Evolutionary conservation across 805 yeast species (phyloP), one percentile per base, ranked within the genome.

Genomic region (Kregervanrija pseudodelftensis): DNA sequence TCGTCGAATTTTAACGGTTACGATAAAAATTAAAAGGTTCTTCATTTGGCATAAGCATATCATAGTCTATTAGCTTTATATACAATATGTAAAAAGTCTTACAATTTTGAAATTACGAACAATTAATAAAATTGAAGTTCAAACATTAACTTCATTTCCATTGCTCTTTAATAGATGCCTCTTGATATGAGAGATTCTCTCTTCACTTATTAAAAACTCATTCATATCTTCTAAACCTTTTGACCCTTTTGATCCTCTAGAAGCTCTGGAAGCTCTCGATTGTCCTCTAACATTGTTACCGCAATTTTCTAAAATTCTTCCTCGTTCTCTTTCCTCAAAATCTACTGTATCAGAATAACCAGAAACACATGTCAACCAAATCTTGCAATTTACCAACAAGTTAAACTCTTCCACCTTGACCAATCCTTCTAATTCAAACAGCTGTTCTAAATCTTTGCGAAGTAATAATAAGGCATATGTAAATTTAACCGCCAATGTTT

Each of bases 391-490:
- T 12, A 64, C 63, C 30, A 66, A 49, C 11, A 65, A 32, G 44
- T 66, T 64, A 28, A 55, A 52, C 9, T 58, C 60, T 34, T 64
- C 68, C 8, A 61, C 54, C 33, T 56, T 53, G 15, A 52, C 49
- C 40, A 64, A 46, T 2, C 60, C 55, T 36, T 61, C 63, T 22
- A 50, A 47, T 40, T 63, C 66, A 45, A 61, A 60, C 17, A 66
- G 43, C 50, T 74, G 78, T 53, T 75, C 76, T 35, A 77, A 61
- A 51, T 75, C 65, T 49, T 72, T 71, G 44, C 67, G 64, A 36
- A 77, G 58, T 17, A 77, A 56, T 31, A 66, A 64, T 14, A 75
- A 56, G 1, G 72, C 81, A 55, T 73, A 76, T 46, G 77, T 77
- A 41, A 76, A 75, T 30, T 77, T 58, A 47, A 71, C 65, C 5